Percentiles rank a stretch among this genome's conserved stretches.
Evolutionary conservation across 768 basidiomycete genomes (phyloP).

Genomic region (Neoboletus magnificus): DNA sequence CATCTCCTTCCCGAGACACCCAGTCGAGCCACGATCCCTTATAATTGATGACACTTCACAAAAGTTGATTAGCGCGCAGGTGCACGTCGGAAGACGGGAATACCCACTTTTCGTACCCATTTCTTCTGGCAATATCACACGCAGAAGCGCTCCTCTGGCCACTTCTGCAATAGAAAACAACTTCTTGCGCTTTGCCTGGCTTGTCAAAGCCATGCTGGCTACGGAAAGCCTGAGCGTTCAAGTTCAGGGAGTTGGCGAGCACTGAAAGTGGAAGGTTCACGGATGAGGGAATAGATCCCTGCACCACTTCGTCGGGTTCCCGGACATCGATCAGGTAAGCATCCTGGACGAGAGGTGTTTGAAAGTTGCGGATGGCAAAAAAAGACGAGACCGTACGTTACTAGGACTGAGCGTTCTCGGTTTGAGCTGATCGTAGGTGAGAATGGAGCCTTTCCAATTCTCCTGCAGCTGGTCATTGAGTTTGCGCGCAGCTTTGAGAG

Average conservation of each 20-base stretch:
- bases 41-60: slow-evolving; percentile 63
- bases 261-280: slow-evolving; percentile 85
- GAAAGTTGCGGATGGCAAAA: slow-evolving; percentile 1
- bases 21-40: slow-evolving; percentile 89
- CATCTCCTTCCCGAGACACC: slow-evolving; percentile 52
- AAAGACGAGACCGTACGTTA: slow-evolving; percentile 37
- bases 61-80: neutral
- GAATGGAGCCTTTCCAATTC: slow-evolving; percentile 73
- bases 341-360: slow-evolving; percentile 41
- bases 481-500: slow-evolving; percentile 31
- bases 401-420: slow-evolving; percentile 75
- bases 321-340: slow-evolving; percentile 86
- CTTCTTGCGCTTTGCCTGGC: slow-evolving; percentile 64
- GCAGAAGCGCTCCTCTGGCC: slow-evolving; percentile 82
- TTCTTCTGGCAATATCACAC: slow-evolving; percentile 74
- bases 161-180: slow-evolving; percentile 89
- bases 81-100: neutral
- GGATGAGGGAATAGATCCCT: slow-evolving; percentile 89
- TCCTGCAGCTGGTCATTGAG: slow-evolving; percentile 42
- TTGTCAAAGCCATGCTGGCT: slow-evolving; percentile 71
- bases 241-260: slow-evolving; percentile 63
- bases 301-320: slow-evolving; percentile 85
- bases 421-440: slow-evolving; percentile 81
- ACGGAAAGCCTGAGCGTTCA: slow-evolving; percentile 54
- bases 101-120: slow-evolving; percentile 77